Conservation (phyloP, 176 grass and related monocot genomes). For the Oryza officinalis region DNA sequence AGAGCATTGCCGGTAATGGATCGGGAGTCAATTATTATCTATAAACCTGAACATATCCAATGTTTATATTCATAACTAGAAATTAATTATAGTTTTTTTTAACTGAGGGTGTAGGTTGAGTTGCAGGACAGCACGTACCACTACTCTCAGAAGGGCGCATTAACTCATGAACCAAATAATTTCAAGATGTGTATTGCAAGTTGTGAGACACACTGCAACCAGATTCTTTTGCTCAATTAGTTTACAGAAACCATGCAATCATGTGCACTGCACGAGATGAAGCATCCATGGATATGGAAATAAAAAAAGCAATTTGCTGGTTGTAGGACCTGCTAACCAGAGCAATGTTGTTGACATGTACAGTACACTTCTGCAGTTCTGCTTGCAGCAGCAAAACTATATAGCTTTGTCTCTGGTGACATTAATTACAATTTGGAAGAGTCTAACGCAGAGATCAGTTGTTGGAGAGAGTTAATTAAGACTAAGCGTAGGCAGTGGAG, state of each 20-base stretch:
- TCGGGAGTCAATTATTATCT: too few relatives aligned
- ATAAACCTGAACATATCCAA: too few relatives aligned
- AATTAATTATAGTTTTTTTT: too few relatives aligned
- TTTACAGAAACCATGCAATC: conserved; percentile 48
- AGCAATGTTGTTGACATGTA: conserved; percentile 17
- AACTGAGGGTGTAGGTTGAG: background rate
- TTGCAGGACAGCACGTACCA: conserved; percentile 41
- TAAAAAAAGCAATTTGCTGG: conserved; percentile 33
- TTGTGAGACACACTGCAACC: conserved; percentile 26
- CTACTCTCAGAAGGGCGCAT: conserved; percentile 44
- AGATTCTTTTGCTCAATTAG: conserved; percentile 44
- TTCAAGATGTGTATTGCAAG: conserved; percentile 35
- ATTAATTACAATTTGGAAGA: conserved; percentile 42
- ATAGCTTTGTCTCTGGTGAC: conserved; percentile 39
- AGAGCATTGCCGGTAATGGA: too few relatives aligned
- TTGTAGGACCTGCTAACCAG: background rate
- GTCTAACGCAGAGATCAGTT: conserved; percentile 35
- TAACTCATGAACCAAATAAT: conserved; percentile 37
- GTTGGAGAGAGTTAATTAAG: conserved; percentile 38
- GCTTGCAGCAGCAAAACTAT: background rate
- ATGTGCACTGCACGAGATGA: conserved; percentile 71
- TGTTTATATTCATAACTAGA: too few relatives aligned
- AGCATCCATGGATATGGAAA: conserved; percentile 36
- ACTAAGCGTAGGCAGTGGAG: conserved; percentile 27
- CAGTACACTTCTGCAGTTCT: conserved; percentile 3